Evolutionary conservation across 1,139 yeast species (phyloP), one percentile per base, ranked within the genome.

Genomic region (Debaryomyces singareniensis): DNA sequence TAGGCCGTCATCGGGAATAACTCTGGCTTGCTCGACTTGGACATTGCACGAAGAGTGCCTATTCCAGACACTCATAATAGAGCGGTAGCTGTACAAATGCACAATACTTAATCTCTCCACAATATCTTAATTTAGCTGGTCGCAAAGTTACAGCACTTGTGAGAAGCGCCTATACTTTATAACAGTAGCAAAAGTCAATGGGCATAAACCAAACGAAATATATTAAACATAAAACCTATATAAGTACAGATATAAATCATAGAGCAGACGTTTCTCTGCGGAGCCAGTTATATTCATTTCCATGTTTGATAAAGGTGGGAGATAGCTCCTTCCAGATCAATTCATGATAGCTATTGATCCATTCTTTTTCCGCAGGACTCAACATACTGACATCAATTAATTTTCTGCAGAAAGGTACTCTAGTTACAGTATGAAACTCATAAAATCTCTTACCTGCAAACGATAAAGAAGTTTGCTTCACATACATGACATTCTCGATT

Each of bases 351-450:
- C 54, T 50, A 49, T 93, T 78, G 37, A 91, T 61, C 77, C 84
- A 78, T 3, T 55, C 43, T 38, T 62, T 71, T 53, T 91, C 98
- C 15, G 72, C 77, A 1, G 48, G 44, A 5, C 74, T 70, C 42
- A 91, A 67, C 52, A 53, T 36, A 9, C 35, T 26, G 13, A 29
- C 35, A 33, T 53, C 51, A 30, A 54, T 52, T 28, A 55, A 48
- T 23, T 46, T 47, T 31, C 37, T 49, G 36, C 61, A 55, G 53
- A 82, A 80, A 11, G 99, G 99, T n/a, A 86, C 96, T 40, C 72
- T 55, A 1, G 98, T 91, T 31, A 91, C 68, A 30, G 95, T 87
- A 43, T 84, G 93, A 55, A 91, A 86, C 40, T 78, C 78, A 33
- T 75, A 70, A 53, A 77, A 91, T 36, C 65, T 59, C 44, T 69